A percentile compares a stretch with the other conserved stretches of the same genome.
These are phyloP conservation scores for Talaromyces sp. DNA, from an alignment of 2,329 filamentous ascomycete genomes.

Conservation along the genomic window DNA sequence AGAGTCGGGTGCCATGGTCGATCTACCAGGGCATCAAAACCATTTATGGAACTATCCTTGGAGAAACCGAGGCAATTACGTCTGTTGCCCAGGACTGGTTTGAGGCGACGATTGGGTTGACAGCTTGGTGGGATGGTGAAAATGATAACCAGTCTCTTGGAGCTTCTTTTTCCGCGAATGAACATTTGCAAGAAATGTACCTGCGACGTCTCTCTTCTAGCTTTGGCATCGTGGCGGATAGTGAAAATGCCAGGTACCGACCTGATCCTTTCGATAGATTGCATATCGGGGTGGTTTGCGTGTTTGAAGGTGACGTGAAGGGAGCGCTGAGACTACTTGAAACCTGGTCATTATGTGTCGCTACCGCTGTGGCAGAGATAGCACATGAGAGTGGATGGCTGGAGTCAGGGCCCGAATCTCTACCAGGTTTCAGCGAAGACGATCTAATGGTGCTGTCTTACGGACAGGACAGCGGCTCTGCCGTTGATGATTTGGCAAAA, in stretches of 20 bases:
- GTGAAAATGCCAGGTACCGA: conserved; percentile 60
- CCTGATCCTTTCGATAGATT: conserved; percentile 71
- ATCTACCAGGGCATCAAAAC: conserved; percentile 80
- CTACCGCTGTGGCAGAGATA: conserved; percentile 75
- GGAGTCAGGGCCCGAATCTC: conserved; percentile 53
- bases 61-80: conserved; percentile 70
- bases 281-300: conserved; percentile 75
- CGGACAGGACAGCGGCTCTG: conserved; percentile 52
- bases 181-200: conserved; percentile 62
- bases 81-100: conserved; percentile 83
- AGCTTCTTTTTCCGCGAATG: conserved; percentile 37
- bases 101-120: conserved; percentile 76
- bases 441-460: conserved; percentile 79
- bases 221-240: conserved; percentile 62
- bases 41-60: conserved; percentile 76
- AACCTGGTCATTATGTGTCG: conserved; percentile 74
- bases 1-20: conserved; percentile 82
- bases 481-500: conserved; percentile 57
- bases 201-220: conserved; percentile 66
- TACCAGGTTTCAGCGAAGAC: conserved; percentile 71
- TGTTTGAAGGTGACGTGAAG: conserved; percentile 78
- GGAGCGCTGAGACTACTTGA: conserved; percentile 70
- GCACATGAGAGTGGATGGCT: conserved; percentile 83
- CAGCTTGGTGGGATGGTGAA: conserved; percentile 91
- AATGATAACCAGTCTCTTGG: conserved; percentile 47